Percentiles rank a stretch among this genome's conserved stretches.
phyloP scores from a whole-genome alignment of 2,329 filamentous ascomycete species.

The Mariannaea sp. region DNA sequence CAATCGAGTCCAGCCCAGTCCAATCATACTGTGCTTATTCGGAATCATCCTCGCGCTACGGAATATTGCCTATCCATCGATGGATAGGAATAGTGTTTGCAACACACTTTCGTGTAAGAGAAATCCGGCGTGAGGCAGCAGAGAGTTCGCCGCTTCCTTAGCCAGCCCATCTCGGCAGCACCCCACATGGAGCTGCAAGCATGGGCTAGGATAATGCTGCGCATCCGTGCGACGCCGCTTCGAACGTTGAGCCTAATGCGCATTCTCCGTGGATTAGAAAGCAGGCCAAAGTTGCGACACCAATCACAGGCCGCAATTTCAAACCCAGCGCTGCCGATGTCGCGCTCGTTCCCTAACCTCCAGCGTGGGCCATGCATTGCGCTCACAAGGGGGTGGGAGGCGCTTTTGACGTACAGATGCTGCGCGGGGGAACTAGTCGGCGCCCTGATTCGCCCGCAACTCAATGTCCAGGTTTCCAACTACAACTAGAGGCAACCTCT shows the following conservation, averaged over 20 bases:
- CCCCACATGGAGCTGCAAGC: slow-evolving; percentile 36
- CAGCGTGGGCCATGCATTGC: slow-evolving; percentile 24
- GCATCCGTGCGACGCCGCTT: slow-evolving; percentile 33
- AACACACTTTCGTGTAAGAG: slow-evolving; percentile 46
- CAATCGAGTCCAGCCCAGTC: slow-evolving; percentile 25
- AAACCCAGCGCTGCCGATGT: slow-evolving; percentile 41
- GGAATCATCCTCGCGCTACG: slow-evolving; percentile 25
- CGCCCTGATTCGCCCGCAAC: slow-evolving; percentile 32
- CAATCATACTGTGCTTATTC: slow-evolving; percentile 33
- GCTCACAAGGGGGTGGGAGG: slow-evolving; percentile 24
- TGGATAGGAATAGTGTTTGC: slow-evolving; percentile 40
- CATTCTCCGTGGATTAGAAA: slow-evolving; percentile 34
- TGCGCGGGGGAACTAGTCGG: slow-evolving; percentile 33
- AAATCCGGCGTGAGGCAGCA: slow-evolving; percentile 36
- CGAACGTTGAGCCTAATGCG: slow-evolving; percentile 37
- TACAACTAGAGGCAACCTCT: slow-evolving; percentile 20
- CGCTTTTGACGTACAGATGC: slow-evolving; percentile 37
- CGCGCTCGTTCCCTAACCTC: slow-evolving; percentile 33
- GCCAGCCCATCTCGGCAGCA: slow-evolving; percentile 35
- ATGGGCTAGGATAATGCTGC: slow-evolving; percentile 33
- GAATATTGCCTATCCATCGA: slow-evolving; percentile 30
- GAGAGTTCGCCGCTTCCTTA: slow-evolving; percentile 28
- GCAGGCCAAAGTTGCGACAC: slow-evolving; percentile 32
- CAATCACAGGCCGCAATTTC: slow-evolving; percentile 41
- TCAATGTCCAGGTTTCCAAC: slow-evolving; percentile 23